Conservation (phyloP, 129 eudicot species). For the Ambrosia artemisiifolia region DNA sequence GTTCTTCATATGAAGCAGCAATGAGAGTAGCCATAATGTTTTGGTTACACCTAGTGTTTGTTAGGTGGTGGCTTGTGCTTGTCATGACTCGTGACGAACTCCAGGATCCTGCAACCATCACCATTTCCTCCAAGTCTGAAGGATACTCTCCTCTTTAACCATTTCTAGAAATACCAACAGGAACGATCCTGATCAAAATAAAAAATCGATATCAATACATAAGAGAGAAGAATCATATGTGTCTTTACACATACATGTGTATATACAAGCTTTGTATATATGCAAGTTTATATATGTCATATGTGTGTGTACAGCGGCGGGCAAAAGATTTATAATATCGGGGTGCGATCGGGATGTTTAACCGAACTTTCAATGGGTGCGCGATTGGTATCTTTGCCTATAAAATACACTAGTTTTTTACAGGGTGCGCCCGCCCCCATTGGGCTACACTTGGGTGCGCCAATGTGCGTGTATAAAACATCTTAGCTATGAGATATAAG, state of each 20-base stretch:
- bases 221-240: not conserved
- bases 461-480: not conserved
- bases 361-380: too few relatives aligned
- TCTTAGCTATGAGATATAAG: not conserved
- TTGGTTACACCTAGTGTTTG: not conserved
- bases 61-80: not conserved
- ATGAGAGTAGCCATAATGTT: not conserved
- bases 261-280: not conserved
- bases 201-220: not conserved
- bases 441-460: too few relatives aligned
- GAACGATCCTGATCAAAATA: constrained; percentile 17
- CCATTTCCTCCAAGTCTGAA: constrained; percentile 12
- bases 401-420: too few relatives aligned
- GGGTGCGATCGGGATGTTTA: not conserved
- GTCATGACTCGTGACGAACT: not conserved
- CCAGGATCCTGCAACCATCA: constrained; percentile 3
- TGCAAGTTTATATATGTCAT: not conserved
- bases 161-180: not conserved
- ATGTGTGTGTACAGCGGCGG: too few relatives aligned
- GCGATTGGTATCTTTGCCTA: too few relatives aligned
- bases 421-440: too few relatives aligned
- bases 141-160: not conserved
- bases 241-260: too few relatives aligned
- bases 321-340: too few relatives aligned
- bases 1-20: not conserved